Evolutionary conservation across 768 basidiomycete genomes (phyloP), one percentile per base, ranked within the genome.

Genomic region (Melanogaster broomeanus): DNA sequence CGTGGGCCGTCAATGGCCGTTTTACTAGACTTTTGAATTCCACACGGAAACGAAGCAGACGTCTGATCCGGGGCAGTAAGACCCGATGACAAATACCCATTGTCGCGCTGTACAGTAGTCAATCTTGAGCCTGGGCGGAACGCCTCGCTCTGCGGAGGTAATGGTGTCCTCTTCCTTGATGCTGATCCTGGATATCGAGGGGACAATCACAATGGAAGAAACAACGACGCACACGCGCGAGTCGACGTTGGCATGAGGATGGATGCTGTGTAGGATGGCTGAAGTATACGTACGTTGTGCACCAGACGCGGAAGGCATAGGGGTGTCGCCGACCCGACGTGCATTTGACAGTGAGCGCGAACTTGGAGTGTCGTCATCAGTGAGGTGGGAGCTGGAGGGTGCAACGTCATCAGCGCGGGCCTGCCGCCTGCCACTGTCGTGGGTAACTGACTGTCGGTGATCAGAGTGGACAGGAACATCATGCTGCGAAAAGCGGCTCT

Each of bases 211-310:
- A 56, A 65, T 52, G 59, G 51, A 52, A 41, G 41, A 61, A 60
- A 53, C 4, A 46, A 56, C 30, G 54, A 45, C 34, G 35, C 48
- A 67, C 61, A 56, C 51, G 58, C 49, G 45, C 56, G 56, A 55
- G 62, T 56, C 52, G 59, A 60, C 22, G 59, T 58, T 60, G 65
- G 43, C 49, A 63, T 65, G 62, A 65, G 61, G 61, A 61, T 52
- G 61, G 61, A 22, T 59, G 59, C 37, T 49, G 61, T 42, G 64
- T 31, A 59, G 56, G 61, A 65, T 62, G 61, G 60, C 57, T 65
- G 60, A 59, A 62, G 49, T 49, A 53, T 55, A 75, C 73, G 71
- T 72, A 69, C 68, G 68, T 70, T 71, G 67, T 66, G 59, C 53
- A 60, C 66, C 70, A 54, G 60, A 51, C 30, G 65, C 44, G 57